A percentile compares a stretch with the other conserved stretches of the same genome.
phyloP scores from a whole-genome alignment of 1,139 yeast species.

The Zhuliangozyma blackwelliae region DNA sequence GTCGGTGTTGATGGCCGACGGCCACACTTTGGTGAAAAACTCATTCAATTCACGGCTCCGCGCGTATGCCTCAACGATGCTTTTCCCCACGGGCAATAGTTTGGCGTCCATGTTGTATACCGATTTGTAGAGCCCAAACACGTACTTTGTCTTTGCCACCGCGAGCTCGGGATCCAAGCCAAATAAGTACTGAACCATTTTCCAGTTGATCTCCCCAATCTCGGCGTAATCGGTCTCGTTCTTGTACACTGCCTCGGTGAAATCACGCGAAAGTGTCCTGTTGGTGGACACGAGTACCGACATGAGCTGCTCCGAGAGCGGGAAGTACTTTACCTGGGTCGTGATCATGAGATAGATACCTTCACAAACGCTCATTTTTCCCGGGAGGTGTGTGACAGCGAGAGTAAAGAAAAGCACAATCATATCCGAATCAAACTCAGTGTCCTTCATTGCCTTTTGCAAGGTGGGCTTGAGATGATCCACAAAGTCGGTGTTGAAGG shows the following conservation, averaged over 20 bases:
- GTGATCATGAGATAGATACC: slow-evolving; percentile 36
- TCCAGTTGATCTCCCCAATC: slow-evolving; percentile 32
- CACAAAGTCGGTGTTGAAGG: slow-evolving; percentile 17
- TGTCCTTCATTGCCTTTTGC: slow-evolving; percentile 14
- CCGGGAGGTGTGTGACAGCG: slow-evolving; percentile 20
- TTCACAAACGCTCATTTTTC: slow-evolving; percentile 38
- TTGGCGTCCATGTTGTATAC: slow-evolving; percentile 6
- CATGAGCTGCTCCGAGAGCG: slow-evolving; percentile 36
- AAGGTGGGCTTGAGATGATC: slow-evolving; percentile 17
- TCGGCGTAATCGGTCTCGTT: slow-evolving; percentile 20
- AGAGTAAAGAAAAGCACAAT: slow-evolving; percentile 22
- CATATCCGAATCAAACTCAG: slow-evolving; percentile 10
- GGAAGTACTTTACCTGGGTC: slow-evolving; percentile 19
- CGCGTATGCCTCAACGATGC: slow-evolving; percentile 44
- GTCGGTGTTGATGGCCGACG: slow-evolving; percentile 21
- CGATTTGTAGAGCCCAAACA: slow-evolving; percentile 16
- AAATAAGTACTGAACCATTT: slow-evolving; percentile 38
- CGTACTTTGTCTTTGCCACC: slow-evolving; percentile 28
- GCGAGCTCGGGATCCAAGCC: slow-evolving; percentile 51
- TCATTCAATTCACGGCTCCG: slow-evolving; percentile 56
- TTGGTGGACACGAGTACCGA: slow-evolving; percentile 35
- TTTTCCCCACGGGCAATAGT: slow-evolving; percentile 24
- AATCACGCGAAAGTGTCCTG: slow-evolving; percentile 45
- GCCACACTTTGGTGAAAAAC: slow-evolving; percentile 49
- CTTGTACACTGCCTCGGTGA: slow-evolving; percentile 33